These are phyloP conservation scores for Trichoderma cornu-damae DNA, from an alignment of 2,329 filamentous ascomycete genomes.

Conservation along the genomic window DNA sequence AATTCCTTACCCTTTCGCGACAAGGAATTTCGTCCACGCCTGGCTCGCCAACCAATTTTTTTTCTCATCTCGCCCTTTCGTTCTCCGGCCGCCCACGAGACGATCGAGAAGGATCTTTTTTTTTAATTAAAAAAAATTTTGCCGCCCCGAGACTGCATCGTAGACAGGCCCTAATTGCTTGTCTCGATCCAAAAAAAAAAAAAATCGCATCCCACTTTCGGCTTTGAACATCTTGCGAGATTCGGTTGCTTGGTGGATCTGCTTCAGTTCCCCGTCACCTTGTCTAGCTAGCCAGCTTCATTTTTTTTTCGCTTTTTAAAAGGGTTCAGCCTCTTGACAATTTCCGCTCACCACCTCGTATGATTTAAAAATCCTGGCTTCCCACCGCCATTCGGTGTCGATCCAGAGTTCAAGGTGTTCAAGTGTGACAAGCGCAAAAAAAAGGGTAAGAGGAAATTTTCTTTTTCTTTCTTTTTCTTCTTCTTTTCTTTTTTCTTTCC, in stretches of 20 bases:
- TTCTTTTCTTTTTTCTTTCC: not conserved
- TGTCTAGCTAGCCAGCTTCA: not conserved
- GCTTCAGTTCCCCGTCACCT: conserved; percentile 15
- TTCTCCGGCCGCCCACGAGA: conserved; percentile 25
- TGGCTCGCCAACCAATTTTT: conserved; percentile 24
- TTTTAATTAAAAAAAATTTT: conserved; percentile 13
- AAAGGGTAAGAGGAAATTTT: conserved; percentile 2
- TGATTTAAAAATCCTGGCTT: conserved; percentile 17
- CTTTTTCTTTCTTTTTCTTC: not conserved
- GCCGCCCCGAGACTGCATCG: conserved; percentile 33
- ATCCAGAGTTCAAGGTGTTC: conserved; percentile 5
- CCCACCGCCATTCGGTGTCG: conserved; percentile 14
- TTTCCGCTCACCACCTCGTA: conserved; percentile 16
- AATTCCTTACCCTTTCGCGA: conserved; percentile 42
- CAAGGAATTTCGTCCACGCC: conserved; percentile 37
- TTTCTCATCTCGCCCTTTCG: conserved; percentile 23
- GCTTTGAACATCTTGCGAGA: conserved; percentile 1
- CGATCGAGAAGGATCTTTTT: conserved; percentile 23
- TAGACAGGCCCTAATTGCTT: conserved; percentile 12
- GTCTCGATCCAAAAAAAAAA: conserved; percentile 5
- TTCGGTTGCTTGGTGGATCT: conserved; percentile 8
- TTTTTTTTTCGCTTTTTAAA: not conserved
- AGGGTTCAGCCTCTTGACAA: conserved; percentile 12
- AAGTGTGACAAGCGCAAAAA: conserved; percentile 14
- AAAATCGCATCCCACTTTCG: conserved; percentile 7